Evolutionary conservation across 345 rosid genomes (phyloP).

Genomic region (Ceriops tagal): DNA sequence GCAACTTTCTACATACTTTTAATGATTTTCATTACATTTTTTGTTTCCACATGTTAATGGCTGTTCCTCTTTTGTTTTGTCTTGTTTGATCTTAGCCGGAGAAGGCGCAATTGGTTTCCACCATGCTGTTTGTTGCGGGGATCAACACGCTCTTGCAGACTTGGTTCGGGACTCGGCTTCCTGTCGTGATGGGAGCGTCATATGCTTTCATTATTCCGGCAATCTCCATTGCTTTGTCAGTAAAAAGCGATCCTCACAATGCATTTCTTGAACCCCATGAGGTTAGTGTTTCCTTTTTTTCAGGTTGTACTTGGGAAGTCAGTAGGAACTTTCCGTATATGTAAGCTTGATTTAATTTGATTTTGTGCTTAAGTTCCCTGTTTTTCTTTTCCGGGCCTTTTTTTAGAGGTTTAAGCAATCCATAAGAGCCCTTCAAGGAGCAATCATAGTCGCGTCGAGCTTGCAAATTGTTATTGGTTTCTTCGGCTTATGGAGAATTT

Average conservation of each 20-base stretch:
- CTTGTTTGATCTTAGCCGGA: slow-evolving; percentile 42
- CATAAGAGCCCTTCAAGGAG: slow-evolving; percentile 76
- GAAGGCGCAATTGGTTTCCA: slow-evolving; percentile 77
- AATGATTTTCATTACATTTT: background rate
- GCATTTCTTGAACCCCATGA: slow-evolving; percentile 39
- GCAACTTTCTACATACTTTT: background rate
- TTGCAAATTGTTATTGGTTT: slow-evolving; percentile 61
- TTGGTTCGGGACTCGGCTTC: slow-evolving; percentile 71
- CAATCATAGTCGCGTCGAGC: slow-evolving; percentile 66
- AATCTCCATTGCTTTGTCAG: slow-evolving; percentile 58
- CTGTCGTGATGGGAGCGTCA: slow-evolving; percentile 82
- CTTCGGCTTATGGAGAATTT: slow-evolving; percentile 79
- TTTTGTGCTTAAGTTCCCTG: background rate
- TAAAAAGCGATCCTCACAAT: slow-evolving; percentile 18
- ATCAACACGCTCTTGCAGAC: slow-evolving; percentile 70
- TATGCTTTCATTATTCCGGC: slow-evolving; percentile 68
- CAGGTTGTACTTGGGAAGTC: background rate
- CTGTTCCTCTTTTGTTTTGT: background rate
- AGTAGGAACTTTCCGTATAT: background rate
- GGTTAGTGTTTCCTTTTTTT: slow-evolving; percentile 32
- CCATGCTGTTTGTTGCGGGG: slow-evolving; percentile 70
- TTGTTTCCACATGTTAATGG: background rate
- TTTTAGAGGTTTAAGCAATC: slow-evolving; percentile 57
- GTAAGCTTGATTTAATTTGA: background rate
- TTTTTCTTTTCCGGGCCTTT: slow-evolving; percentile 5